Conservation (phyloP, 805 yeast genomes). For the Kluyveromyces nonfermentans region DNA sequence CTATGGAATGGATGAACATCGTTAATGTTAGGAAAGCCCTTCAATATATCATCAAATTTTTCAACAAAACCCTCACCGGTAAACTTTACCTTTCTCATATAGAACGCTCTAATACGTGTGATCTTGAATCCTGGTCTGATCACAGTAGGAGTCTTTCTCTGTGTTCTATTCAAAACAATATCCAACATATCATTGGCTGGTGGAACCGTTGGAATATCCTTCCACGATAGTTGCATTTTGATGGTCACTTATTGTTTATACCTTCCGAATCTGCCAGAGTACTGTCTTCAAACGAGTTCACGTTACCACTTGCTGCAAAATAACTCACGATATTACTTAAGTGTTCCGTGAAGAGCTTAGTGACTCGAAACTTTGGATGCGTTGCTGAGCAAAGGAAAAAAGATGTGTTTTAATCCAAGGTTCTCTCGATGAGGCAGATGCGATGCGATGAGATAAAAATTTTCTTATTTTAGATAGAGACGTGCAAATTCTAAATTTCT, state of each 20-base stretch:
- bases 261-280: neutral
- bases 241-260: neutral
- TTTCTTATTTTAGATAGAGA: neutral
- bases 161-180: constrained; percentile 93
- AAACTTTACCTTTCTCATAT: constrained; percentile 95
- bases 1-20: constrained; percentile 98
- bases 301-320: neutral
- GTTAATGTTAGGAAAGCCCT: constrained; percentile 91
- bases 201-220: constrained; percentile 94
- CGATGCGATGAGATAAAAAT: constrained; percentile 17
- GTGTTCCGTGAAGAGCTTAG: neutral
- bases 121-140: constrained; percentile 94
- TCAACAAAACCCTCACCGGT: constrained; percentile 95
- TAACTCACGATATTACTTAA: neutral
- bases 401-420: neutral
- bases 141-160: constrained; percentile 98
- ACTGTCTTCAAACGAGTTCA: neutral
- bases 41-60: constrained; percentile 75
- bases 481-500: neutral
- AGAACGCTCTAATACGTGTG: constrained; percentile 91
- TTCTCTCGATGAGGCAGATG: constrained; percentile 6
- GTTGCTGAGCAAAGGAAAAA: neutral
- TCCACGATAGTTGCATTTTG: constrained; percentile 92
- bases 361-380: neutral
- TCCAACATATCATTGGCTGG: constrained; percentile 89